Base-by-base conservation (phyloP, 2,329 filamentous ascomycete species). In the Colletotrichum viniferum region DNA sequence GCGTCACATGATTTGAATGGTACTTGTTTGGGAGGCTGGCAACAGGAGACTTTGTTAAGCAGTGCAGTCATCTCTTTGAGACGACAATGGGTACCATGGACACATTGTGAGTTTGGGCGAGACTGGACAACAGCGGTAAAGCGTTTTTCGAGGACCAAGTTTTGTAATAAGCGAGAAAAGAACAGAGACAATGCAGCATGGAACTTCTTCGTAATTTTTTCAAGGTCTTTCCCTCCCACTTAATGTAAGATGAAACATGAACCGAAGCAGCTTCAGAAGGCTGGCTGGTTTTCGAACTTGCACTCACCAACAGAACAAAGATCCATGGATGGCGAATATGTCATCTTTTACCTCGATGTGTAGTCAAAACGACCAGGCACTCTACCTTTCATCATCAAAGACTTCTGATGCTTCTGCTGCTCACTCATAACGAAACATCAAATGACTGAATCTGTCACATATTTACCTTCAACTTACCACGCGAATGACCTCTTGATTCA, bases 261-360 rank as follows among this genome's bases (percentile, higher is more conserved):
- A 7, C n/a, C 10, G 18, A 48, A 4, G n/a, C 9, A 48, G n/a
- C 43, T 48, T 21, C 9, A 21, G 5, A 21, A 13, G 43, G 1
- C 43, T 48, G 0, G 0, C 43, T 12, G 5, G 1, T 13, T 52
- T 10, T 24, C 6, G 12, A 21, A 21, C 10, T 7, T 52, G 18
- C n/a, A 7, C 5, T 21, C n/a, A 21, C 0, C n/a, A 21, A 7
- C 6, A 48, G 1, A 48, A 48, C 0, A 21, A 7, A 48, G 43
- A 48, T 9, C 36, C 14, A 18, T 38, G 7, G 7, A 38, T 38
- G 0, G 36, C 0, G 36, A 52, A 52, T 3, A 7, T 52, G 2
- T 21, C 2, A 52, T 21, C n/a, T 21, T 21, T 21, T 52, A 3
- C 6, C 6, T 7, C 7, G n/a, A 52, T 21, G n/a, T 24, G 10